Evolutionary conservation across 805 yeast genomes (phyloP), one percentile per base, ranked within the genome.

Genomic region (Jamesozyma lodderae): DNA sequence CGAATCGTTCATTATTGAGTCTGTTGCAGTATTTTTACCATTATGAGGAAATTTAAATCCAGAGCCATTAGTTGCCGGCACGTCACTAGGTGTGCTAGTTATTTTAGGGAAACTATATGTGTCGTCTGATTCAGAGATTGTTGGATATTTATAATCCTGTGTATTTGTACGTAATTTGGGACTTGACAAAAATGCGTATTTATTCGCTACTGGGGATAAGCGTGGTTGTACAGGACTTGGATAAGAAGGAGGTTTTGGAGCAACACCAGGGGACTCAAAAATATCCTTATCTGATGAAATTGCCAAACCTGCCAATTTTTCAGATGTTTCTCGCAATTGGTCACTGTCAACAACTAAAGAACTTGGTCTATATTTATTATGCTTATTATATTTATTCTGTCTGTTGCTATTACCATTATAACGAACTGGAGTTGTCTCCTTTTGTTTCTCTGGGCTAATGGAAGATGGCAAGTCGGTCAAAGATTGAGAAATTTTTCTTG

Each of bases 211-310:
- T 4, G 47, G 47, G 2, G 47, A 44, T 6, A 34, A 4, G 4
- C 28, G 35, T n/a, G 44, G 41, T 37, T 59, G 62, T 7, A 64
- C 61, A 4, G 71, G 70, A 20, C 67, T 62, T 30, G 68, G 66
- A 23, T 56, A 60, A 1, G 67, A 49, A 3, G 86, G 86, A 1
- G 86, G 85, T 37, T 69, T 70, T 2, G 87, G 87, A 0, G 86
- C 83, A 48, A 64, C 75, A 54, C 86, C 68, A n/a, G 86, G 85
- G 0, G 85, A 79, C 23, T 68, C 60, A 52, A 79, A 79, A 15
- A 45, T 27, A 7, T 34, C 43, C 11, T 41, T 30, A 14, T 37
- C 37, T 2, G 41, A 23, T 31, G 59, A 32, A 14, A 43, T 42
- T 6, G 43, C 41, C 17, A 37, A 25, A 14, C 41, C 45, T 7